Evolutionary conservation across 768 basidiomycete species (phyloP), one percentile per base, ranked within the genome.

Genomic region (Sistotremastrum niveocremeum): DNA sequence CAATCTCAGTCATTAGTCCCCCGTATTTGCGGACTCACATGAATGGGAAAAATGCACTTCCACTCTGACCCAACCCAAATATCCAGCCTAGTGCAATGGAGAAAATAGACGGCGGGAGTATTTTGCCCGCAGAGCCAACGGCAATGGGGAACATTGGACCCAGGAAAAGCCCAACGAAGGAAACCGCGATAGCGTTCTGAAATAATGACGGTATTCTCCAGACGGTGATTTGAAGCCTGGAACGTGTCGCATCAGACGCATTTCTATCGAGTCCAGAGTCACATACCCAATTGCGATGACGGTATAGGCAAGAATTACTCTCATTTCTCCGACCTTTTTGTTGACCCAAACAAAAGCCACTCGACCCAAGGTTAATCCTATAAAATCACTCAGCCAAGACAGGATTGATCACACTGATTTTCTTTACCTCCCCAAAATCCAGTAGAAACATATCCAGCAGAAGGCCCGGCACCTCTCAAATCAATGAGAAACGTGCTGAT

Each of bases 1-100:
- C 20, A 20, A 20, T 20, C 20, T 20, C 9, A 35, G 35, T 8
- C 7, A 8, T 40, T 48, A 2, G 54, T 53, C 12, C 20, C 20
- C 20, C 20, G 20, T 20, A 20, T 20, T 20, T 20, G 20, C 20
- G 20, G 20, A 20, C 20, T 20, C 20, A 20, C 20, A 84, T 69
- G 53, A 87, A 84, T 0, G 85, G 84, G 4, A 86, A 55, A 5
- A 81, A 50, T 0, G 84, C 84, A 37, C 77, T 76, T n/a, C 84
- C 84, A 2, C 80, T 76, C 55, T 81, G 78, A 0, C 84, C 83
- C 36, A 60, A 49, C 10, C 63, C 62, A 2, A 59, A 57, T 38
- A 66, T 66, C 60, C 61, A 63, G 11, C 64, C 70, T 36, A 70
- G 66, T n/a, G 63, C 58, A 37, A 74, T 75, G 0, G 70, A 71